Evolutionary conservation across 345 rosid genomes (phyloP).

Genomic region (Rhizophora mangle): DNA sequence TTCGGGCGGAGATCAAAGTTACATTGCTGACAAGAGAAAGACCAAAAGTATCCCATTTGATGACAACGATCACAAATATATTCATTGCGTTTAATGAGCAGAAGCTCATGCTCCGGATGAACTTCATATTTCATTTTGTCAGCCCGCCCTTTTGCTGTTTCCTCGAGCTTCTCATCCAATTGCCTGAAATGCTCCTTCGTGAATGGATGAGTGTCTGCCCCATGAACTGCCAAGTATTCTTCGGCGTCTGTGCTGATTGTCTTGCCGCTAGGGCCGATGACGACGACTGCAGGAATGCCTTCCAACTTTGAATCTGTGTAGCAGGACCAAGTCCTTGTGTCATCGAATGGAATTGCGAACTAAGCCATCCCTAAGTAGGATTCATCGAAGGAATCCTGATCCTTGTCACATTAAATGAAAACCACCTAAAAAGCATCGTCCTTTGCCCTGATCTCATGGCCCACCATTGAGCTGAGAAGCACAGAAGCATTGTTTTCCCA

Average conservation of each 20-base stretch:
- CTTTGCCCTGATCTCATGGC: slow-evolving; percentile 50
- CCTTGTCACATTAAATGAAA: slow-evolving; percentile 52
- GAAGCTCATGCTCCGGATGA: slow-evolving; percentile 12
- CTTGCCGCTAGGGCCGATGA: slow-evolving; percentile 49
- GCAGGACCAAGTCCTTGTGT: slow-evolving; percentile 46
- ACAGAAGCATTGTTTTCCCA: slow-evolving; percentile 63
- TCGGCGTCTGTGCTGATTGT: slow-evolving; percentile 49
- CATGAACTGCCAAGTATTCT: slow-evolving; percentile 31
- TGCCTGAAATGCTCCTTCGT: slow-evolving; percentile 48
- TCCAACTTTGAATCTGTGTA: slow-evolving; percentile 42
- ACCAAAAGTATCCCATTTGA: slow-evolving; percentile 12
- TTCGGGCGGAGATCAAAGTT: slow-evolving; percentile 2
- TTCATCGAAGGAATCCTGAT: slow-evolving; percentile 48
- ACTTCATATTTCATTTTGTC: slow-evolving; percentile 19
- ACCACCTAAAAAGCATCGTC: slow-evolving; percentile 53
- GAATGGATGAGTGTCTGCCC: slow-evolving; percentile 68
- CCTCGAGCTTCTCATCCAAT: slow-evolving; percentile 28
- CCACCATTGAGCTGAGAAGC: slow-evolving; percentile 69
- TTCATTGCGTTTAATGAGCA: background rate
- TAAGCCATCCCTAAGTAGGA: slow-evolving; percentile 64
- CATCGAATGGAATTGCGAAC: slow-evolving; percentile 66
- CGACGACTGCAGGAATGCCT: slow-evolving; percentile 55
- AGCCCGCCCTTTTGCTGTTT: slow-evolving; percentile 6
- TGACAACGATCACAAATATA: background rate
- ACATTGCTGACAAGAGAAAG: slow-evolving; percentile 9